Base-by-base conservation (phyloP, 306 rosid species). In the Canavalia ensiformis region DNA sequence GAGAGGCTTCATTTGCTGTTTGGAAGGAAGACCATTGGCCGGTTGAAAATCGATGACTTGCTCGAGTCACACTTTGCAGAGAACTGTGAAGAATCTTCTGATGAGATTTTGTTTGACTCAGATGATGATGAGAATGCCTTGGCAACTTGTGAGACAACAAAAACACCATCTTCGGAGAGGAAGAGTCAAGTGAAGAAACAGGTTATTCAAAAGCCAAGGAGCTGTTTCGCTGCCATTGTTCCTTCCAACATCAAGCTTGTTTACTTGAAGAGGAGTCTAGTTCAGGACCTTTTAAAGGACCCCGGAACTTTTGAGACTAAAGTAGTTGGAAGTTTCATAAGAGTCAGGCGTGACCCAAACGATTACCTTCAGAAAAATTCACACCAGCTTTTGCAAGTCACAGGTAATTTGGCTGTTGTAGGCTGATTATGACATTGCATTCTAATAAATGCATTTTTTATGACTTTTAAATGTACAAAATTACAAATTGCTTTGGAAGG, bases 341-440 rank as follows among this genome's bases (percentile, higher is more conserved):
- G 97, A 87, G 87, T 84, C 67, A 94, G 77, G 83, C 74, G 90
- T 58, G 97, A 92, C 73, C 97, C 95, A 2, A 87, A 92, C 75
- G 97, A 94, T 82, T 92, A 87, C 75, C 91, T 85, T 72, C 98
- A 90, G 91, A 94, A 85, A 74, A 89, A 92, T 75, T 87, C 97
- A 66, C 91, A 92, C 82, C 88, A 79, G 85, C 97, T 94, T 34
- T 88, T 92, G 72, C 98, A 89, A 83, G 91, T 94, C 67, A 84
- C 87, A 75, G 92, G 97, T 93, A 81, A 72, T 71, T 59, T 71
- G 55, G 39, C 66, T 76, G 18, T 52, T 51, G 41, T 84, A 33
- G 35, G 46, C 33, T 33, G 41, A 55, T 58, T 70, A 47, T 64
- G 76, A 4, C 57, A 42, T 76, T 73, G 58, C 68, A 37, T 71